A percentile compares a stretch with the other conserved stretches of the same genome.
Evolutionary conservation across 306 rosid genomes (phyloP).

Genomic region (Citrullus mucosospermus): DNA sequence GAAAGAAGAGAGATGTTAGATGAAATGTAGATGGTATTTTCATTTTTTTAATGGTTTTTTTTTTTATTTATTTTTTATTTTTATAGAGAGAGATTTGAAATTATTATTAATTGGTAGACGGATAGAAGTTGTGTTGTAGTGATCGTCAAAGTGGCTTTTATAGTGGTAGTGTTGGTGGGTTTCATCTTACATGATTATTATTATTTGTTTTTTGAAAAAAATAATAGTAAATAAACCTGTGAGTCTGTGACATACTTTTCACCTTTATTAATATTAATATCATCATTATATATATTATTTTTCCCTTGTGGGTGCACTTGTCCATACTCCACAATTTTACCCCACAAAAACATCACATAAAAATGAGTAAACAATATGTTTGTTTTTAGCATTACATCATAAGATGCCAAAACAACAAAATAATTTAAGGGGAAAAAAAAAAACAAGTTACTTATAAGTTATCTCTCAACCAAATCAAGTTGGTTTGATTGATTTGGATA

Average conservation of each 20-base stretch:
- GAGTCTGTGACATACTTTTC: not conserved
- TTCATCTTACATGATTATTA: not conserved
- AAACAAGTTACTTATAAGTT: not conserved
- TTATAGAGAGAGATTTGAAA: not conserved
- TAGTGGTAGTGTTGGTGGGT: constrained; percentile 21
- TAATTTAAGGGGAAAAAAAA: too few relatives aligned
- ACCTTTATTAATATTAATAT: not conserved
- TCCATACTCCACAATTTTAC: not conserved
- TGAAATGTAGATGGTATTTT: not conserved
- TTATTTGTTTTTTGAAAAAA: too few relatives aligned
- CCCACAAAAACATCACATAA: not conserved
- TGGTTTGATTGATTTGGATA: not conserved
- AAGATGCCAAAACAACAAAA: not conserved
- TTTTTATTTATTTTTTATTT: not conserved
- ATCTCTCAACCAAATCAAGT: not conserved
- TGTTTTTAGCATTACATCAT: not conserved
- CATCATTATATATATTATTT: not conserved
- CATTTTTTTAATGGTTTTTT: not conserved
- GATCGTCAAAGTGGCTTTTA: constrained; percentile 28
- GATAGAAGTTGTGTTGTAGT: constrained; percentile 8
- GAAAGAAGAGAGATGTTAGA: not conserved
- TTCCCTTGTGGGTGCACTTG: not conserved
- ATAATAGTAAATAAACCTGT: not conserved
- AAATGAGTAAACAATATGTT: not conserved
- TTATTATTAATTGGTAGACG: not conserved